Evolutionary conservation across 176 grass and related monocot species (phyloP).

Genomic region (Paspalum notatum): DNA sequence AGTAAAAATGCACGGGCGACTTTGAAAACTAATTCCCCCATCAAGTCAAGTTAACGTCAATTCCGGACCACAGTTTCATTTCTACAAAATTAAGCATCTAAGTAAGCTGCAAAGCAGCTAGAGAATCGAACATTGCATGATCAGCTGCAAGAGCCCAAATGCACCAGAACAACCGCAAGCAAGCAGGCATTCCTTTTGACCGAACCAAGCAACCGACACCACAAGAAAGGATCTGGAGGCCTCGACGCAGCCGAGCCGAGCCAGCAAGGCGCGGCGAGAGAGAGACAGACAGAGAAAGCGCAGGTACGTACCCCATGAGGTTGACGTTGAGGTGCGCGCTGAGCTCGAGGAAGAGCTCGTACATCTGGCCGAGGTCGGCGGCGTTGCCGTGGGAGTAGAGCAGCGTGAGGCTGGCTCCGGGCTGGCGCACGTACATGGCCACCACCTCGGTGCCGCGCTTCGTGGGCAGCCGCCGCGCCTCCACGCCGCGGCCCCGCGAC

Average conservation of each 20-base stretch:
- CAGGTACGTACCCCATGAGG: conserved; percentile 73
- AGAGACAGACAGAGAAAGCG: too few species aligned
- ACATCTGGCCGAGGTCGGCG: conserved; percentile 92
- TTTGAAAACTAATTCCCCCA: conserved; percentile 5
- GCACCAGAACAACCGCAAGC: background rate
- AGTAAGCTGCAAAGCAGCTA: conserved; percentile 1
- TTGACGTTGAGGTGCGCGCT: conserved; percentile 89
- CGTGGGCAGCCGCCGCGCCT: conserved; percentile 74
- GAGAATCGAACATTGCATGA: background rate
- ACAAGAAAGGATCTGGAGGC: background rate
- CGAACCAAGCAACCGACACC: background rate
- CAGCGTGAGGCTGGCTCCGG: conserved; percentile 75
- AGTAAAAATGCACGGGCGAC: background rate
- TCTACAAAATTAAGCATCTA: background rate
- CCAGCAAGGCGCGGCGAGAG: background rate
- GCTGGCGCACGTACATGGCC: conserved; percentile 79
- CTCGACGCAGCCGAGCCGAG: too few species aligned
- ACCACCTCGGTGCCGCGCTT: conserved; percentile 77
- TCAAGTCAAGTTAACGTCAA: background rate
- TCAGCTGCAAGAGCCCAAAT: conserved; percentile 31
- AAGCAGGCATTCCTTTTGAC: background rate
- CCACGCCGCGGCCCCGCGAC: conserved; percentile 53
- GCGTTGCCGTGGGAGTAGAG: conserved; percentile 99
- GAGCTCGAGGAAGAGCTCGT: conserved; percentile 92
- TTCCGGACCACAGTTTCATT: background rate